Percentiles rank a stretch among this genome's conserved stretches.
These are phyloP conservation scores for Leavenworthia alabamica DNA, from an alignment of 345 rosid species.

Conservation along the genomic window DNA sequence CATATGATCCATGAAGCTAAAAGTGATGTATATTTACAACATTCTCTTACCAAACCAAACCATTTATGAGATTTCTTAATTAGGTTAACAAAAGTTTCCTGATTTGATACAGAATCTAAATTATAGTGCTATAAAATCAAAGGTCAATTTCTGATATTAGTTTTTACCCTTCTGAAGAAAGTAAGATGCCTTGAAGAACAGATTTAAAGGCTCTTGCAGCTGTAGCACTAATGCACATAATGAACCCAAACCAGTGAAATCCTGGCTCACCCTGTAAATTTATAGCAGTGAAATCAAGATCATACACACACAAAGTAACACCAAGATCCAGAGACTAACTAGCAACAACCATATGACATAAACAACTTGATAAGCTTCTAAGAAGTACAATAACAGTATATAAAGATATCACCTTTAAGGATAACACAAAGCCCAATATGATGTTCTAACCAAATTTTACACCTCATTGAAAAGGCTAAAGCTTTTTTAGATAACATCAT, in stretches of 20 bases:
- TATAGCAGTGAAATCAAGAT: background rate
- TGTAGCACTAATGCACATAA: conserved; percentile 92
- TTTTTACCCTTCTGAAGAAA: conserved; percentile 90
- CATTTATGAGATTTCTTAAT: conserved; percentile 2
- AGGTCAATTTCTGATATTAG: background rate
- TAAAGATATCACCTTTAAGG: conserved; percentile 10
- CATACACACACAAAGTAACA: background rate
- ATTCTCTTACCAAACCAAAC: conserved; percentile 8
- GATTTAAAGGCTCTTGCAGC: conserved; percentile 97
- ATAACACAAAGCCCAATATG: conserved; percentile 6
- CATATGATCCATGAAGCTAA: background rate
- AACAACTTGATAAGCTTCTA: conserved; percentile 11
- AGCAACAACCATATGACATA: background rate
- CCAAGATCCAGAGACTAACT: background rate
- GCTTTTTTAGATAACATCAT: conserved; percentile 17
- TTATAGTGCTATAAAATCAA: background rate
- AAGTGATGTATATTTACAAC: background rate
- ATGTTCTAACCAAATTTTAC: conserved; percentile 14
- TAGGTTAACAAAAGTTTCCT: conserved; percentile 11
- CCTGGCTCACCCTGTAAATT: conserved; percentile 79
- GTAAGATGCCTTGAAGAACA: conserved; percentile 91
- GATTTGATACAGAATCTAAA: conserved; percentile 7
- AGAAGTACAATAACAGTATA: background rate
- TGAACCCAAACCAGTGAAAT: conserved; percentile 87
- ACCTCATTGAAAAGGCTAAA: conserved; percentile 16